Evolutionary conservation across 1,139 yeast genomes (phyloP).

Genomic region (Nakaseomyces glabratus): DNA sequence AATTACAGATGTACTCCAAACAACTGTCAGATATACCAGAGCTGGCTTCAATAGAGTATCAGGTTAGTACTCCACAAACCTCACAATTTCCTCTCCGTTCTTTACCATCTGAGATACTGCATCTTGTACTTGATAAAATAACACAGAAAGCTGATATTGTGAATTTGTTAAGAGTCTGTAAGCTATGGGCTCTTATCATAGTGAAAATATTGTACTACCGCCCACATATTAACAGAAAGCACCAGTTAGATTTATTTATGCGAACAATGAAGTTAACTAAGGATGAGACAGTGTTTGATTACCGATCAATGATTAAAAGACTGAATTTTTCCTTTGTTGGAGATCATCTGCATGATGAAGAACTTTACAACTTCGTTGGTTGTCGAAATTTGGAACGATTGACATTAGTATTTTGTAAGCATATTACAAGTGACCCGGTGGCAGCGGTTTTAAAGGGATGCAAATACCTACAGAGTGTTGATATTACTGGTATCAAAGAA

Average conservation of each 20-base stretch:
- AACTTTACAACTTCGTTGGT: slow-evolving; percentile 46
- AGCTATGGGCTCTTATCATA: slow-evolving; percentile 70
- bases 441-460: slow-evolving; percentile 56
- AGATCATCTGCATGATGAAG: slow-evolving; percentile 54
- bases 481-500: slow-evolving; percentile 74
- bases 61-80: slow-evolving; percentile 8
- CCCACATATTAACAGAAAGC: slow-evolving; percentile 60
- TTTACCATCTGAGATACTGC: slow-evolving; percentile 74
- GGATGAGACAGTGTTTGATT: slow-evolving; percentile 53
- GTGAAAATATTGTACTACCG: slow-evolving; percentile 84
- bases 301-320: slow-evolving; percentile 66
- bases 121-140: slow-evolving; percentile 59
- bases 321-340: slow-evolving; percentile 74
- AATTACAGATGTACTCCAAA: slow-evolving; percentile 12
- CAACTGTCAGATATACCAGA: not conserved
- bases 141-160: slow-evolving; percentile 57
- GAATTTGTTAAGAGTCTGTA: slow-evolving; percentile 65
- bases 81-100: slow-evolving; percentile 41
- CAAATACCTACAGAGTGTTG: slow-evolving; percentile 70
- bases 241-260: slow-evolving; percentile 41
- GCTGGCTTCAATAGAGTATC: slow-evolving; percentile 7
- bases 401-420: slow-evolving; percentile 72
- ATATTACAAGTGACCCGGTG: slow-evolving; percentile 53
- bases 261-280: slow-evolving; percentile 47
- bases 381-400: slow-evolving; percentile 76